phyloP scores from a whole-genome alignment of 176 grass and related monocot genomes.

The Aegilops sharonensis region DNA sequence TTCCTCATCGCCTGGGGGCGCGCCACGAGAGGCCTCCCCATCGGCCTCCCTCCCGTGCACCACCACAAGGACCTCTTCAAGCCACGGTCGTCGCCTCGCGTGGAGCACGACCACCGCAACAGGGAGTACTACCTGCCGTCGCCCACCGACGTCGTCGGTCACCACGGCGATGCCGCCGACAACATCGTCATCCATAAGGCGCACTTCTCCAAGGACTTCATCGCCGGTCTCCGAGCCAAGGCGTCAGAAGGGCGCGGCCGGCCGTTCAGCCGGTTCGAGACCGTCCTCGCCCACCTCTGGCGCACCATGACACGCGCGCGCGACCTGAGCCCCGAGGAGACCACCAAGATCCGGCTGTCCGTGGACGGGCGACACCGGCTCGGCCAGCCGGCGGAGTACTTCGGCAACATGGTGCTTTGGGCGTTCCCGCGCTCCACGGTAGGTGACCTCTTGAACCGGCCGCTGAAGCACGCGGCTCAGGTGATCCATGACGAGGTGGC shows the following conservation, averaged over 20 bases:
- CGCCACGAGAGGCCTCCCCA: conserved; percentile 1
- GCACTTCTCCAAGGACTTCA: conserved; percentile 70
- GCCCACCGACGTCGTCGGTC: not conserved
- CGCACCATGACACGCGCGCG: conserved; percentile 46
- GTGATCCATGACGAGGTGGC: conserved; percentile 58
- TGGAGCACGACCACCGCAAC: conserved; percentile 10
- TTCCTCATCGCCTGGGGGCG: not conserved
- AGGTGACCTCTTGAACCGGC: conserved; percentile 35
- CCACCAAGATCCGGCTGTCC: conserved; percentile 41
- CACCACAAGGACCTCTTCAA: not conserved
- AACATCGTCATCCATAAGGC: conserved; percentile 51
- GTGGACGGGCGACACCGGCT: conserved; percentile 65
- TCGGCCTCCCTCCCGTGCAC: not conserved
- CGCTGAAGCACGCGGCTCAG: conserved; percentile 53
- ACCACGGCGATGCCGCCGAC: not conserved
- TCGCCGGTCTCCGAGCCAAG: conserved; percentile 33
- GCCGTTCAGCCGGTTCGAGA: conserved; percentile 58
- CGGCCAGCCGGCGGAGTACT: conserved; percentile 41
- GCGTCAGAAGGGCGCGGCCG: conserved; percentile 26
- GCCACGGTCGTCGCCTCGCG: not conserved
- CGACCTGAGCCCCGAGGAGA: not conserved
- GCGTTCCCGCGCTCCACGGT: conserved; percentile 51
- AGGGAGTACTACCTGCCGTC: conserved; percentile 7
- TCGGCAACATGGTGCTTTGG: conserved; percentile 73
- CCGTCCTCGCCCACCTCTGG: conserved; percentile 65